These are phyloP conservation scores for Coemansia sp. DNA, from an alignment of 192 early-diverging fungal species.

Conservation along the genomic window DNA sequence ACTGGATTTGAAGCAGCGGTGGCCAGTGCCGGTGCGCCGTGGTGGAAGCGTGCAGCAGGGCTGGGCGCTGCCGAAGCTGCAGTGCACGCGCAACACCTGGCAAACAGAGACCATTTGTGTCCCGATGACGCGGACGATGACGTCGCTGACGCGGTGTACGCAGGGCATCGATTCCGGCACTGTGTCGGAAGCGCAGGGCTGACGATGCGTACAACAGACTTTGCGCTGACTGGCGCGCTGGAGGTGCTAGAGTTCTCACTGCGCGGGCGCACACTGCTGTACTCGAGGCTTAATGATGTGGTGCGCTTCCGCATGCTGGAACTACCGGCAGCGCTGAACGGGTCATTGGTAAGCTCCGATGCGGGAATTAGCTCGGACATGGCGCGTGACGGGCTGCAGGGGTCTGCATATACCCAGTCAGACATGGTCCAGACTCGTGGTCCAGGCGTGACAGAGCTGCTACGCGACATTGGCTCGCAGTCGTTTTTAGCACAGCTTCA, in stretches of 20 bases:
- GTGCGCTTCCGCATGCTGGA: constrained; percentile 45
- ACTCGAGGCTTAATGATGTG: constrained; percentile 47
- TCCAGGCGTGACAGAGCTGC: constrained; percentile 32
- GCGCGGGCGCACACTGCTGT: constrained; percentile 40
- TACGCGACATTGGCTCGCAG: constrained; percentile 42
- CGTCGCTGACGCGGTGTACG: constrained; percentile 35
- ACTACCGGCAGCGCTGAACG: constrained; percentile 19
- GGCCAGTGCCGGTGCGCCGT: constrained; percentile 2
- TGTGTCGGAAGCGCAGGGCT: constrained; percentile 38
- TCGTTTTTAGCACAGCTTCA: constrained; percentile 41
- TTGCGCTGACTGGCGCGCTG: constrained; percentile 32
- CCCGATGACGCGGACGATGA: constrained; percentile 17
- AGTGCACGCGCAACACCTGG: constrained; percentile 11
- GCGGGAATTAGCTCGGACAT: background rate
- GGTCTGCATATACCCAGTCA: background rate
- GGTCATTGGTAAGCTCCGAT: constrained; percentile 18
- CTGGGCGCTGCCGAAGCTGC: constrained; percentile 13
- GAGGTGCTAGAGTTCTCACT: constrained; percentile 51
- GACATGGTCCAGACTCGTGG: constrained; percentile 27
- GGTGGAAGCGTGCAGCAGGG: constrained; percentile 18
- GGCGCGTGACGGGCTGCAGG: background rate
- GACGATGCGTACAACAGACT: constrained; percentile 19
- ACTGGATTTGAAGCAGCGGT: constrained; percentile 18
- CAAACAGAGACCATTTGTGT: constrained; percentile 18
- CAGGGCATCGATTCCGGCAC: constrained; percentile 18